These are phyloP conservation scores for Babesia gibsoni DNA, from an alignment of 169 alveolate genomes.

Conservation along the genomic window DNA sequence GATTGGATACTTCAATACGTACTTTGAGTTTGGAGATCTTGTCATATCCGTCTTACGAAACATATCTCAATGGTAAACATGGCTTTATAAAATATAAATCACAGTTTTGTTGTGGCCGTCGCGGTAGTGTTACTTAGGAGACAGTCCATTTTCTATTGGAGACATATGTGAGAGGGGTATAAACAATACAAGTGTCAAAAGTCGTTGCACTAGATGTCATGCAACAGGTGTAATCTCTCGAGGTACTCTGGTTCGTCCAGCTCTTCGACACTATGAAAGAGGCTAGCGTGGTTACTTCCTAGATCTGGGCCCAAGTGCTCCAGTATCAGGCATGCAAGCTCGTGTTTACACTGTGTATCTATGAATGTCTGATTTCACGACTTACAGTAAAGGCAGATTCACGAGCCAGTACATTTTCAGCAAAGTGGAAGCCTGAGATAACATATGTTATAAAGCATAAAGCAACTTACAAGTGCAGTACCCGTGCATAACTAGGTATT, in stretches of 20 bases:
- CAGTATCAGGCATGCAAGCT: constrained; percentile 31
- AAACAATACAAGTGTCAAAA: no score
- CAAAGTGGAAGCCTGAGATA: constrained; percentile 24
- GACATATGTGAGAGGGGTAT: no score
- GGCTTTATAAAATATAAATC: no score
- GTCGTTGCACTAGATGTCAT: constrained; percentile 7
- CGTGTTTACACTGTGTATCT: constrained; percentile 45
- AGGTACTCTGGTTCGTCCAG: constrained; percentile 33
- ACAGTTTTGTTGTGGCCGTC: no score
- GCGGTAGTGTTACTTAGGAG: no score
- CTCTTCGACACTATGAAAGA: constrained; percentile 1
- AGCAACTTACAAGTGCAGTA: constrained; percentile 31
- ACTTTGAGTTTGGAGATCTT: no score
- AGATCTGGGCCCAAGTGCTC: constrained; percentile 9
- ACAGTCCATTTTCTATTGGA: no score
- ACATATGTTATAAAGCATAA: not conserved
- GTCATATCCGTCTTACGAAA: no score
- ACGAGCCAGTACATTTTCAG: constrained; percentile 34
- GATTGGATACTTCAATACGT: no score
- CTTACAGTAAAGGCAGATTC: constrained; percentile 54
- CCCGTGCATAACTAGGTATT: constrained; percentile 37
- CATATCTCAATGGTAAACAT: no score
- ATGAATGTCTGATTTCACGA: no score
- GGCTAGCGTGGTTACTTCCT: not conserved
- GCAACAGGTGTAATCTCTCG: constrained; percentile 23